Conservation (phyloP, 2,329 filamentous ascomycete species). For the Graphilbum fragrans region DNA sequence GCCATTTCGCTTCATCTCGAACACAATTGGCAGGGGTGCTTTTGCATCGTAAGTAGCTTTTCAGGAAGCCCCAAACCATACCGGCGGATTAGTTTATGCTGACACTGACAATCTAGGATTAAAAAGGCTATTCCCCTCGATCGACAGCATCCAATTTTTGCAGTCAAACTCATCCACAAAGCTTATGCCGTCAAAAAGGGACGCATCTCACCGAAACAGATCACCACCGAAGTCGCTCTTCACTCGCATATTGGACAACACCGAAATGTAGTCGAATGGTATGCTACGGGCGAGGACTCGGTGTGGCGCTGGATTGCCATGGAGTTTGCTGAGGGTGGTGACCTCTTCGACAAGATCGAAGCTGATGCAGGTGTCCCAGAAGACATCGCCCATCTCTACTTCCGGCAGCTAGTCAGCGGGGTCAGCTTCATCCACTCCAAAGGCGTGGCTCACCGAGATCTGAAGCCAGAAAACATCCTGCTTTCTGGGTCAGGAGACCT, state of each 20-base stretch:
- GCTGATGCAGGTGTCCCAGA: constrained; percentile 90
- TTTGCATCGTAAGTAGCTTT: constrained; percentile 73
- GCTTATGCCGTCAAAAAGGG: constrained; percentile 84
- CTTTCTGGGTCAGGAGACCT: constrained; percentile 73
- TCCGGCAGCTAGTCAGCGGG: constrained; percentile 78
- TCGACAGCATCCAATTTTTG: constrained; percentile 64
- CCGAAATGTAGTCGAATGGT: constrained; percentile 87
- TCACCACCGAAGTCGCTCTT: constrained; percentile 82
- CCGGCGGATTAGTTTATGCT: too few relatives aligned
- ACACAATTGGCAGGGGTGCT: constrained; percentile 90
- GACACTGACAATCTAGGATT: constrained; percentile 44
- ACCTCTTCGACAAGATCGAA: constrained; percentile 98
- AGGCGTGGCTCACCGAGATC: constrained; percentile 83
- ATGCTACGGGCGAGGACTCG: constrained; percentile 72
- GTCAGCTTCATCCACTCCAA: constrained; percentile 94
- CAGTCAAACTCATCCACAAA: constrained; percentile 98
- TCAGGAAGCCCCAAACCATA: too few relatives aligned
- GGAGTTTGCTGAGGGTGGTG: constrained; percentile 90
- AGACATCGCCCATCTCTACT: constrained; percentile 94
- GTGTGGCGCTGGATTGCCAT: constrained; percentile 97
- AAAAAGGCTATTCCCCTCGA: constrained; percentile 80
- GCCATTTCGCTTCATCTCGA: constrained; percentile 89
- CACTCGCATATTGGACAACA: constrained; percentile 84
- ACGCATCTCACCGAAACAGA: constrained; percentile 76
- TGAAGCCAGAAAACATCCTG: constrained; percentile 92